Evolutionary conservation across 2,329 filamentous ascomycete species (phyloP), one percentile per base, ranked within the genome.

Genomic region (Diplodia mutila): DNA sequence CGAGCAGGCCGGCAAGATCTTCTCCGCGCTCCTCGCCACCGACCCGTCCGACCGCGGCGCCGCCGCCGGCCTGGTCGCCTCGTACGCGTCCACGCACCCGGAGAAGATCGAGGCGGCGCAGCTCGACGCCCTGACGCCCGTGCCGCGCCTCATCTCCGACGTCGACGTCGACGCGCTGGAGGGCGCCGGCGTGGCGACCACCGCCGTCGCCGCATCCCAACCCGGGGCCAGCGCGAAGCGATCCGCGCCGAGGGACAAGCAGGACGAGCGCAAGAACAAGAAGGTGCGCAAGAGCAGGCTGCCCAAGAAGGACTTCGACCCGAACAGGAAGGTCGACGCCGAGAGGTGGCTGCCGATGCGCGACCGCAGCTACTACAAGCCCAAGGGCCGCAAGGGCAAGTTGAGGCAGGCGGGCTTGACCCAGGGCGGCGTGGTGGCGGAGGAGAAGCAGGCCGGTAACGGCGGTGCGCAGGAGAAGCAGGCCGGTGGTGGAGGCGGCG

Each of bases 311-410:
- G 86, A 89, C 74, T 92, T 88, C 74, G 91, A 93, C 68, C 86
- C 91, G 64, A 87, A 85, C 72, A 96, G 93, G 83, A 89, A 89
- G 71, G 87, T 92, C 39, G 95, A 99, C 78, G 90, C 93, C 0
- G 95, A 99, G 80, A 86, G 95, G 70, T 99, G 95, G 95, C 81
- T 99, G 69, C 94, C 95, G 14, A 84, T 98, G 74, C 89, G 91
- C 64, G 95, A 99, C 77, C 87, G 95, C 67, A 95, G 91, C 73
- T 91, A 89, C 49, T 99, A 97, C 80, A 85, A 91, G 57, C 93
- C 94, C 8, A 97, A 95, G 82, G 93, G 93, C 6, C 93, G 91
- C 83, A 97, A 97, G 85, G 92, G 92, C 66, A 94, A 93, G 85
- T 90, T 93, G 85, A 91, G 90, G 81, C 73, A 77, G 70, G 79